These are phyloP conservation scores for Stemphylium beticola DNA, from an alignment of 2,329 filamentous ascomycete species.

Conservation along the genomic window DNA sequence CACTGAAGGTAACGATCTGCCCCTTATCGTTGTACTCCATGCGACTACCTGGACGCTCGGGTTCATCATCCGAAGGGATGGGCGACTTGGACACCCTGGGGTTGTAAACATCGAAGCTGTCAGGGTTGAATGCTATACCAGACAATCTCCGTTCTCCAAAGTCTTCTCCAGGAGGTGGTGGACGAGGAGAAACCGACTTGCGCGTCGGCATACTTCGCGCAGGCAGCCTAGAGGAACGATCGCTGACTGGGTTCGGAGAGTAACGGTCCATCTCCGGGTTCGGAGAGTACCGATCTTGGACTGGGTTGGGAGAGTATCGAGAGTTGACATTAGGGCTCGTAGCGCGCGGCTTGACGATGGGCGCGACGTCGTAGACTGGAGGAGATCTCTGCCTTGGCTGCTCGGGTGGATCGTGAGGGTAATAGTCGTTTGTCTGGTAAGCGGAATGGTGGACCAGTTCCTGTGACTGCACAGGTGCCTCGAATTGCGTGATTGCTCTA, in stretches of 20 bases:
- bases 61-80: conserved; percentile 32
- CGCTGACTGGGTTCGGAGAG: conserved; percentile 36
- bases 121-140: conserved; percentile 73
- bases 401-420: conserved; percentile 52
- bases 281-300: conserved; percentile 24
- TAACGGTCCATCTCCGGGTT: conserved; percentile 11
- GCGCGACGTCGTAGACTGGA: conserved; percentile 48
- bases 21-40: conserved; percentile 61
- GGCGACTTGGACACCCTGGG: conserved; percentile 52
- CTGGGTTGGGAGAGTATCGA: conserved; percentile 23
- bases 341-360: conserved; percentile 52
- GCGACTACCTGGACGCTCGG: conserved; percentile 36
- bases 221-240: conserved; percentile 50
- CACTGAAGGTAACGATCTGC: conserved; percentile 78
- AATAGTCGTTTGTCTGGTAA: conserved; percentile 43
- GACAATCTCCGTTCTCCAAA: conserved; percentile 59
- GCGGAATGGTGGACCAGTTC: conserved; percentile 39
- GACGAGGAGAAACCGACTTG: conserved; percentile 77
- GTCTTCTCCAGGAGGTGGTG: conserved; percentile 55
- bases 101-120: conserved; percentile 77
- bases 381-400: conserved; percentile 45
- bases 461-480: conserved; percentile 36
- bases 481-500: conserved; percentile 40
- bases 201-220: conserved; percentile 60
- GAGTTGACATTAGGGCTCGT: conserved; percentile 51